Base-by-base conservation (phyloP, 352 stramenopile genomes). In the Phytophthora ohioensis region DNA sequence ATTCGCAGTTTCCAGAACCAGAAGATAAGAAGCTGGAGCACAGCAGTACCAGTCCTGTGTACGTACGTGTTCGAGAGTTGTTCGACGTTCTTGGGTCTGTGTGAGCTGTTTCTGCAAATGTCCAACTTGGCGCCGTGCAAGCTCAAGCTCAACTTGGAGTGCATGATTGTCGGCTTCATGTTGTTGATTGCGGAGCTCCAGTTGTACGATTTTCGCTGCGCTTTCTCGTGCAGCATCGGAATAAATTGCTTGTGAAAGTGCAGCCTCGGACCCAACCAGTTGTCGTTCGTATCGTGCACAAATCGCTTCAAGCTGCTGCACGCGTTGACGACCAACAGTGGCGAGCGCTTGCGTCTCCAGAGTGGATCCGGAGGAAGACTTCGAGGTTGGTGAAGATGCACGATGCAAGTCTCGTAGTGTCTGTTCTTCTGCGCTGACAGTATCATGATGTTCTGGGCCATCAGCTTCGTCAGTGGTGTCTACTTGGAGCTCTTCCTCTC, bases 351-450 rank as follows among this genome's bases (percentile, higher is more conserved):
- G 71, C 0, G 81, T 90, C 48, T 91, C 49, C 30, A 80, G 12
- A 41, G 51, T 69, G 11, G 57, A 73, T 8, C 49, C 31, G 47
- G 53, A 53, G 17, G 49, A 59, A 15, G 30, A 53, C 45, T 42
- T 64, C 0, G 57, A 21, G 5, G 58, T 71, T 32, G 51, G 39
- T 0, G 68, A 59, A 11, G 74, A 76, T n/a, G 57, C 70, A 35
- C 48, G 45, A 34, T 88, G 67, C 17, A 91, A 74, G 42, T 91
- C 84, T n/a, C 64, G 46, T 12, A 92, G 30, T 9, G 82, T 86
- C 7, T 67, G 70, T 34, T 91, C 79, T 71, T 92, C 82, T 10
- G 71, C 73, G 1, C 43, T 75, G 5, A 73, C 4, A 45, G 47
- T 31, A 1, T 69, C 71, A 17, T 64, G 45, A 8, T n/a, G 21